Evolutionary conservation across 306 rosid genomes (phyloP).

Genomic region (Vigna hirtella): DNA sequence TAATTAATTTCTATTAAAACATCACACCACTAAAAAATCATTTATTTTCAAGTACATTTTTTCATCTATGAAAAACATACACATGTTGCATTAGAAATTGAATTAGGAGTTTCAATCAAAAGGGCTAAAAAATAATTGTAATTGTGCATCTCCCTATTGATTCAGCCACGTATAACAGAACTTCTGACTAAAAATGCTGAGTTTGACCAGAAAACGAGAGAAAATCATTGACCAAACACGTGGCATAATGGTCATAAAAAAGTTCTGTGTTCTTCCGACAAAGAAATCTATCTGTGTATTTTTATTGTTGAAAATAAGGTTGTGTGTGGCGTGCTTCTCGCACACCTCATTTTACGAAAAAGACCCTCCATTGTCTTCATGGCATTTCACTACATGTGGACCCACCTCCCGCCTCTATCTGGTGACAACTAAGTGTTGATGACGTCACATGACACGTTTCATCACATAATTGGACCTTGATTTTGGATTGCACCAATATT

Average conservation of each 20-base stretch:
- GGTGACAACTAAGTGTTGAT: not conserved
- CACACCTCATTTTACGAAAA: constrained; percentile 29
- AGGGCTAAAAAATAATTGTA: too few species aligned
- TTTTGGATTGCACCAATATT: not conserved
- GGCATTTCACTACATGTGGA: constrained; percentile 29
- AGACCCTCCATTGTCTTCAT: constrained; percentile 14
- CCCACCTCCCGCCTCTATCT: not conserved
- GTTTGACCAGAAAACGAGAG: not conserved
- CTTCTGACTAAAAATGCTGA: not conserved
- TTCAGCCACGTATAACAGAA: not conserved
- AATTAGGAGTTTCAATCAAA: too few species aligned
- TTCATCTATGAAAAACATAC: too few species aligned
- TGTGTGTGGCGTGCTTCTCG: not conserved
- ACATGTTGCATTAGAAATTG: too few species aligned
- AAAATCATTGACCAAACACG: not conserved
- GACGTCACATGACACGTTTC: constrained; percentile 3
- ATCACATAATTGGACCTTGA: not conserved
- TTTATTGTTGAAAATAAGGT: constrained; percentile 14
- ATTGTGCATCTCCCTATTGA: too few species aligned
- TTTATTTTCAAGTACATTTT: too few species aligned
- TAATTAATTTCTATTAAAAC: too few species aligned
- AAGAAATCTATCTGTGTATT: not conserved
- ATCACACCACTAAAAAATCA: too few species aligned
- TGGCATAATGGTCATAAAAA: constrained; percentile 13
- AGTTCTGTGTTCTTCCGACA: not conserved